A percentile compares a stretch with the other conserved stretches of the same genome.
phyloP scores from a whole-genome alignment of 1,139 yeast species.

The Scheffersomyces segobiensis region DNA sequence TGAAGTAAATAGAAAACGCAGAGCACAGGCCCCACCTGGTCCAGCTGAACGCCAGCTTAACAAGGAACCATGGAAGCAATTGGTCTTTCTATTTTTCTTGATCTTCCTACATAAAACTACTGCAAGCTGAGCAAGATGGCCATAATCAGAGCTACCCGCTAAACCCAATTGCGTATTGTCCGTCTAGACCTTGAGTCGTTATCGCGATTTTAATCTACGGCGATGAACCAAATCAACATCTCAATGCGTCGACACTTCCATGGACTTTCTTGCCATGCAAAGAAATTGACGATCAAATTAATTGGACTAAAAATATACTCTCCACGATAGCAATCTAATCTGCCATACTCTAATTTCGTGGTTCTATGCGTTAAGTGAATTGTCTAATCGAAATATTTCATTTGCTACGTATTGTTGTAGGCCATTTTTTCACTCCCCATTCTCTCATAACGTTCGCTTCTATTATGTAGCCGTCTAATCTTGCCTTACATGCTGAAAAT shows the following conservation, averaged over 20 bases:
- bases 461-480: background rate
- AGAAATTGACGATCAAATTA: background rate
- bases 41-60: background rate
- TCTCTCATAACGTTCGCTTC: background rate
- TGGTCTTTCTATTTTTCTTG: background rate
- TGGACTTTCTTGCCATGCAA: background rate
- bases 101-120: background rate
- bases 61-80: background rate
- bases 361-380: background rate
- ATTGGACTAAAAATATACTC: background rate
- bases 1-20: background rate
- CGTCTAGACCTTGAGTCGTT: background rate
- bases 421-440: background rate
- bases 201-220: background rate
- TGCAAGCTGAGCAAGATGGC: background rate
- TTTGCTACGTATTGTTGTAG: background rate
- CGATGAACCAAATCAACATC: background rate
- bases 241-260: background rate
- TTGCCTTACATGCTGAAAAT: background rate
- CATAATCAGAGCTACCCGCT: background rate
- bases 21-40: background rate
- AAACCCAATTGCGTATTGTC: background rate
- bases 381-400: background rate
- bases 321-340: background rate
- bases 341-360: background rate